phyloP scores from a whole-genome alignment of 164 flowering plant genomes.

The Nelumbo lutea region DNA sequence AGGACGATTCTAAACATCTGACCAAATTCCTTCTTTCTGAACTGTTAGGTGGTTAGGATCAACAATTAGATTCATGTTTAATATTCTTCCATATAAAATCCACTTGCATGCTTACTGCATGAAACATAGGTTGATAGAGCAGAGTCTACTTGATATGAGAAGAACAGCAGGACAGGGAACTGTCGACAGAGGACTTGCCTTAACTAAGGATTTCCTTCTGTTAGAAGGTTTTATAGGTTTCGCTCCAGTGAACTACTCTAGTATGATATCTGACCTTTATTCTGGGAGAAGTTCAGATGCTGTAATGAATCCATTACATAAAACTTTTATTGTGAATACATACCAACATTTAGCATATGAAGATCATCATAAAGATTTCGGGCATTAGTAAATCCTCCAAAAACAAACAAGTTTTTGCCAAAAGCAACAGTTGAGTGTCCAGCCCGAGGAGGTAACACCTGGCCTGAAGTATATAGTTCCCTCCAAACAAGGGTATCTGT shows the following conservation, averaged over 20 bases:
- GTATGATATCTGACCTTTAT: not conserved
- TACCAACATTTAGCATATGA: slow-evolving; percentile 84
- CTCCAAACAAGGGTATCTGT: slow-evolving; percentile 82
- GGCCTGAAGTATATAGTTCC: slow-evolving; percentile 68
- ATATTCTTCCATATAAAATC: too few relatives aligned
- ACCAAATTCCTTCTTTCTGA: too few relatives aligned
- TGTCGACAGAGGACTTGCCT: too few relatives aligned
- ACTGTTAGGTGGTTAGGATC: too few relatives aligned
- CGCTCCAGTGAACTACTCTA: not conserved
- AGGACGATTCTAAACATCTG: too few relatives aligned
- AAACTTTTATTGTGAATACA: slow-evolving; percentile 14
- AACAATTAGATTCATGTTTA: too few relatives aligned
- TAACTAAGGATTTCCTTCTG: too few relatives aligned
- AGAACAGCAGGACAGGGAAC: too few relatives aligned
- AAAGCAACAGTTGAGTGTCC: slow-evolving; percentile 82
- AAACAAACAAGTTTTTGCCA: slow-evolving; percentile 76
- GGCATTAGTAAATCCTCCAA: slow-evolving; percentile 92
- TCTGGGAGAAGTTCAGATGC: not conserved
- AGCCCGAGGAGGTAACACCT: slow-evolving; percentile 76
- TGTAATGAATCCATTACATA: not conserved
- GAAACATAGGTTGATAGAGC: too few relatives aligned
- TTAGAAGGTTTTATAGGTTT: too few relatives aligned
- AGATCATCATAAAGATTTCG: slow-evolving; percentile 87
- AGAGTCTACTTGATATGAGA: too few relatives aligned
- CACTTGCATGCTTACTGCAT: too few relatives aligned